phyloP scores from a whole-genome alignment of 2,329 filamentous ascomycete species.

The Graphilbum fragrans region DNA sequence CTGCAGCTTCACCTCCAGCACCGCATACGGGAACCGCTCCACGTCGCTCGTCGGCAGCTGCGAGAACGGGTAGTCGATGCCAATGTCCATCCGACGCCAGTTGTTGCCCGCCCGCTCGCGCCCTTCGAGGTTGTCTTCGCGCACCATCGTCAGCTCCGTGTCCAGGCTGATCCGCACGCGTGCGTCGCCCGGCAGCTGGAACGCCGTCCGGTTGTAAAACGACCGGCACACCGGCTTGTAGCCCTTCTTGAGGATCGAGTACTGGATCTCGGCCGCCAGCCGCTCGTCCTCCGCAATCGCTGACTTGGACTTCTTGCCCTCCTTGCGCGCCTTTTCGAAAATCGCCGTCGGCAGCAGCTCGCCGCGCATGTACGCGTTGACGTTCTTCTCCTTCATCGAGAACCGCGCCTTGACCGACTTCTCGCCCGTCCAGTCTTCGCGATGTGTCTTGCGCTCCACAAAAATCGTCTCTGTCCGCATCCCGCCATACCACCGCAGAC shows the following conservation, averaged over 20 bases:
- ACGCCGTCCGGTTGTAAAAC: conserved; percentile 97
- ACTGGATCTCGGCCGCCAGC: conserved; percentile 84
- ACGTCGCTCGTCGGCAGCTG: conserved; percentile 78
- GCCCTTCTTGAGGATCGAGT: conserved; percentile 76
- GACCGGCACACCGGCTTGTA: conserved; percentile 85
- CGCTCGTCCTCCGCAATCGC: conserved; percentile 87
- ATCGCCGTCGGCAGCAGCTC: conserved; percentile 73
- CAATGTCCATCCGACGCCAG: conserved; percentile 95
- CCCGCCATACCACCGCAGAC: conserved; percentile 91
- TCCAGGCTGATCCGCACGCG: conserved; percentile 94
- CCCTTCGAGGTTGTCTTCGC: conserved; percentile 90
- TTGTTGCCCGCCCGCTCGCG: conserved; percentile 66
- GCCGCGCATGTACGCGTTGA: conserved; percentile 81
- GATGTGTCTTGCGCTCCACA: conserved; percentile 93
- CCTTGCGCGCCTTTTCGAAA: conserved; percentile 94
- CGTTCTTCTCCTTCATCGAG: conserved; percentile 89
- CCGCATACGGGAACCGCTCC: conserved; percentile 86
- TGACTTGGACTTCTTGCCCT: conserved; percentile 86
- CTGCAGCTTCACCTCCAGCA: conserved; percentile 94
- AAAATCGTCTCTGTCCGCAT: conserved; percentile 96
- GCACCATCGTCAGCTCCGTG: conserved; percentile 87
- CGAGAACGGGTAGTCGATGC: conserved; percentile 87
- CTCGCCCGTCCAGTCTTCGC: conserved; percentile 98
- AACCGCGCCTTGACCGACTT: conserved; percentile 98
- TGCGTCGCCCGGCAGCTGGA: conserved; percentile 92